Evolutionary conservation across 1,284 basidiomycete species (phyloP), one percentile per base, ranked within the genome.

Genomic region (Apiotrichum laibachii): DNA sequence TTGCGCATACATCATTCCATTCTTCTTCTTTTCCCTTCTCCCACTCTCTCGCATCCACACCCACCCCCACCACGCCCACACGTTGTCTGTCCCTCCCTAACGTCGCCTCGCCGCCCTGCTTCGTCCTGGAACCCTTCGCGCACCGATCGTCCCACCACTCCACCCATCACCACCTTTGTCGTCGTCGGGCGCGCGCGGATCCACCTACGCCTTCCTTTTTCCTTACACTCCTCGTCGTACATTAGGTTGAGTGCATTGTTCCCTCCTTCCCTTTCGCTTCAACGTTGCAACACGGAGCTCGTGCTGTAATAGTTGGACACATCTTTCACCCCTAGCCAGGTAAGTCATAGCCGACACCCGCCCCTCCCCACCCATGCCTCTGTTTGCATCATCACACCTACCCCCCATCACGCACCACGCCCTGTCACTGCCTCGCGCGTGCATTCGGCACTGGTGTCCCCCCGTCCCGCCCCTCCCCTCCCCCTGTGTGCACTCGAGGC

Each of bases 81-180:
- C 31, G 22, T 31, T 44, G 26, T 31, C 51, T 35, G 13, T 40
- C 22, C 37, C 22, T 33, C 37, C 35, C 33, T 33, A 18, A 9
- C 21, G n/a, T 21, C 15, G n/a, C 6, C 44, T 6, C n/a, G 21
- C 44, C 22, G 12, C 44, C 8, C 6, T 19, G n/a, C 18, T 6
- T 13, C 44, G 47, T 44, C 35, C 18, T 40, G 40, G 26, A 49
- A 39, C 6, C 19, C 58, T 26, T 34, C n/a, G 52, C 18, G 26
- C 52, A 21, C 42, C 54, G 33, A 33, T 53, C 47, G 40, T 34
- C 46, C 44, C 46, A 44, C 44, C 46, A 44, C 50, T 18, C 53
- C 51, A 19, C 50, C 46, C 55, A 39, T 59, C 43, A 21, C 45
- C 52, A 33, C n/a, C 15, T 43, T n/a, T 18, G 42, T 43, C 42